Conservation (phyloP, 768 basidiomycete genomes). For the Auriculariales sp. region DNA sequence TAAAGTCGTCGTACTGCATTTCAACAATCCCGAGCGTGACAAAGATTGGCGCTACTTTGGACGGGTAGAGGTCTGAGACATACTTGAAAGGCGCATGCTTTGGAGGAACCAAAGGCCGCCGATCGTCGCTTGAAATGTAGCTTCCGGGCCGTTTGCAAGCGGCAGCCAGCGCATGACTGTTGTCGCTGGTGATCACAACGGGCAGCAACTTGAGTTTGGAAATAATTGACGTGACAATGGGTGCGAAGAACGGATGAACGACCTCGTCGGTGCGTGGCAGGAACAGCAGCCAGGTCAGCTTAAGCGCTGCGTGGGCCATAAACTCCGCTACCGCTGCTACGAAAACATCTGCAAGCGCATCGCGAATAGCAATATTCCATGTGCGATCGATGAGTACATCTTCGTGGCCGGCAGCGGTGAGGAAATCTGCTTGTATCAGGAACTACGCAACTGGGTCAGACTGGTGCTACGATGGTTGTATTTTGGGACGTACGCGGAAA, state of each 20-base stretch:
- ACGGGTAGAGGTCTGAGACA: not conserved
- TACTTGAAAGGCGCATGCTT: not conserved
- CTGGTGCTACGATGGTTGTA: not conserved
- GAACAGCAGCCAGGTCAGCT: constrained; percentile 13
- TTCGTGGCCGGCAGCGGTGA: constrained; percentile 15
- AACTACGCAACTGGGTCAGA: constrained; percentile 10
- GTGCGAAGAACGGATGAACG: constrained; percentile 9
- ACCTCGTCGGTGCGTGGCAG: constrained; percentile 8
- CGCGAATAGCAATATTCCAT: constrained; percentile 14
- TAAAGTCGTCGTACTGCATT: not conserved
- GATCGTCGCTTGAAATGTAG: not conserved
- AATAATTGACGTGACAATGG: constrained; percentile 1
- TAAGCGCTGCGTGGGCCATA: constrained; percentile 6
- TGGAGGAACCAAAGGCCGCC: not conserved
- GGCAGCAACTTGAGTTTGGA: constrained; percentile 1
- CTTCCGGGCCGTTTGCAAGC: constrained; percentile 4
- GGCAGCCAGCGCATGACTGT: constrained; percentile 5
- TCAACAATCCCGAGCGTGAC: not conserved
- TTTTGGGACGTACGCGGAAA: constrained; percentile 10
- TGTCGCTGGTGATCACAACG: constrained; percentile 11
- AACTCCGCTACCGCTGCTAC: constrained; percentile 11
- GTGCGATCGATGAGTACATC: constrained; percentile 11
- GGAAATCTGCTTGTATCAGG: constrained; percentile 17
- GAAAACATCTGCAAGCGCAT: constrained; percentile 11
- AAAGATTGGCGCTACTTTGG: not conserved